Percentiles rank a stretch among this genome's conserved stretches.
phyloP scores from a whole-genome alignment of 2,329 filamentous ascomycete species.

The Beauveria sp. region DNA sequence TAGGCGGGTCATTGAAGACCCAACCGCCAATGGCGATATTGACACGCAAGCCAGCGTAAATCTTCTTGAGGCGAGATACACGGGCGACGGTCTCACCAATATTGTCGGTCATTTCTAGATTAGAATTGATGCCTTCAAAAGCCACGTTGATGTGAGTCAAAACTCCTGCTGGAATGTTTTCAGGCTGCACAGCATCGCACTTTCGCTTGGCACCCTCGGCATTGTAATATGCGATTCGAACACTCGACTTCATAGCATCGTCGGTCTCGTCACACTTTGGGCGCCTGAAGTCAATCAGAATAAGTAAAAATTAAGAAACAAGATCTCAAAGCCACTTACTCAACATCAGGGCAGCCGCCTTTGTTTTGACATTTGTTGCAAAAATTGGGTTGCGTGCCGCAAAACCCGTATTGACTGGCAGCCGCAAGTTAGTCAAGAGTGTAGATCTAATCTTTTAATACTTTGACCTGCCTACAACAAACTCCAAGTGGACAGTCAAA shows the following conservation, averaged over 20 bases:
- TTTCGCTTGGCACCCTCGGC: not conserved
- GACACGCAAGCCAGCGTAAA: not conserved
- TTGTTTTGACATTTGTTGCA: conserved; percentile 18
- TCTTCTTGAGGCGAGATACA: not conserved
- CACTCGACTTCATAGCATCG: not conserved
- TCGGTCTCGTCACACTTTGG: not conserved
- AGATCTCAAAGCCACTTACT: not conserved
- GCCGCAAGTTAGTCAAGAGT: not conserved
- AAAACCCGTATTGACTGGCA: conserved; percentile 9
- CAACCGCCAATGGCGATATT: conserved; percentile 26
- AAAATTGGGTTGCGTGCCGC: conserved; percentile 15
- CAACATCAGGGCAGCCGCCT: not conserved
- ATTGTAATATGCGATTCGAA: conserved; percentile 9
- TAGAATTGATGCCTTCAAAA: conserved; percentile 3
- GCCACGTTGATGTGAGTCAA: conserved; percentile 10
- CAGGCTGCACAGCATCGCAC: conserved; percentile 9
- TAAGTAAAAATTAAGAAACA: not conserved
- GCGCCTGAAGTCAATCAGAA: not conserved
- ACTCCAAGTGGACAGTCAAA: conserved; percentile 12
- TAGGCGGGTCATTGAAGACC: conserved; percentile 29
- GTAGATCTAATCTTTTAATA: too few relatives aligned
- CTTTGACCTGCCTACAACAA: conserved; percentile 10
- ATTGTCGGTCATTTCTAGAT: not conserved
- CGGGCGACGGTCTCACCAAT: conserved; percentile 1
- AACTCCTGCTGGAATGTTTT: conserved; percentile 1